Conservation (phyloP, 495 filamentous ascomycete genomes). For the Polyplosphaeria fusca region DNA sequence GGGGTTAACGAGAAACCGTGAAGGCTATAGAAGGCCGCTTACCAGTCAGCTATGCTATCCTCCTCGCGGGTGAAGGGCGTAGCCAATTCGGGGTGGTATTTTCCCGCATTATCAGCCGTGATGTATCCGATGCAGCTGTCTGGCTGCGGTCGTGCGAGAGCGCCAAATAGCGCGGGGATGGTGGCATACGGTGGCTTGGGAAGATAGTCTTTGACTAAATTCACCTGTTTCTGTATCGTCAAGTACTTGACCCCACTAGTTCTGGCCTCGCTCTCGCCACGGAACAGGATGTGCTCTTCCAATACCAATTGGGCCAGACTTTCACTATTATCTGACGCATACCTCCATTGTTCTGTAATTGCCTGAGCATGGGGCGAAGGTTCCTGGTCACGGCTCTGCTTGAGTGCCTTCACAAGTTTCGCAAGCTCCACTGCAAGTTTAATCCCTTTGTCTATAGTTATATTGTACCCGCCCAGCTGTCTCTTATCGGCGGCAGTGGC, state of each 20-base stretch:
- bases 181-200: conserved; percentile 7
- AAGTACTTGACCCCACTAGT: conserved; percentile 11
- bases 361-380: conserved; percentile 20
- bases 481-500: conserved; percentile 4
- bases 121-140: conserved; percentile 19
- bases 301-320: conserved; percentile 8
- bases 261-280: conserved; percentile 9
- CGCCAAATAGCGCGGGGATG: conserved; percentile 5
- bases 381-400: conserved; percentile 11
- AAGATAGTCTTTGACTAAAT: conserved; percentile 21
- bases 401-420: conserved; percentile 7
- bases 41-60: conserved; percentile 16
- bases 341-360: conserved; percentile 13
- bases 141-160: conserved; percentile 14
- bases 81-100: conserved; percentile 5
- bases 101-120: conserved; percentile 4
- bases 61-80: conserved; percentile 11
- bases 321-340: conserved; percentile 11
- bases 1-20: conserved; percentile 6
- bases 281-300: conserved; percentile 21
- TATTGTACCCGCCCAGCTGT: conserved; percentile 13
- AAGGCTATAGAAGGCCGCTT: neutral
- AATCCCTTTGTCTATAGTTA: conserved; percentile 12
- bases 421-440: conserved; percentile 6
- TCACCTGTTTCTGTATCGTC: conserved; percentile 17